A percentile compares a stretch with the other conserved stretches of the same genome.
phyloP scores from a whole-genome alignment of 2,329 filamentous ascomycete species.

The Aspergillus aculeatinus region DNA sequence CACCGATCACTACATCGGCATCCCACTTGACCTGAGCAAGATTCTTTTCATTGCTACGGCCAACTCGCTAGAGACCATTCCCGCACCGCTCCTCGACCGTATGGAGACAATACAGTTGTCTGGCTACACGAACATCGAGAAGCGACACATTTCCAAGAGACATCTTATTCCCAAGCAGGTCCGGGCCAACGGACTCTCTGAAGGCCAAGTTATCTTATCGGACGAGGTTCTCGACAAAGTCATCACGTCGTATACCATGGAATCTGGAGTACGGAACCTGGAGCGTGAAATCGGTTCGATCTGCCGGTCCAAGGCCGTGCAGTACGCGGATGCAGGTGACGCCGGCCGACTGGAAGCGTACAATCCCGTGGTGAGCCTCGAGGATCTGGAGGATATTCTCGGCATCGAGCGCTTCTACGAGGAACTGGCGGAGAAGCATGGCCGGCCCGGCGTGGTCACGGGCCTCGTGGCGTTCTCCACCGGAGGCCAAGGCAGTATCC shows the following conservation, averaged over 20 bases:
- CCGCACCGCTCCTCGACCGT: conserved; percentile 86
- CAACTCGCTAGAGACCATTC: conserved; percentile 92
- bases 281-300: conserved; percentile 95
- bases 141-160: conserved; percentile 86
- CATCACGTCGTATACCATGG: conserved; percentile 93
- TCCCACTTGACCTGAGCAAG: conserved; percentile 93
- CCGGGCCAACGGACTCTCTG: conserved; percentile 77
- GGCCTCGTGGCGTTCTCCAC: conserved; percentile 92
- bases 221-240: conserved; percentile 90
- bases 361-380: conserved; percentile 68
- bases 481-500: conserved; percentile 89
- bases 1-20: conserved; percentile 92
- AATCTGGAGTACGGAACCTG: conserved; percentile 91
- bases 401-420: conserved; percentile 93
- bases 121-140: conserved; percentile 95
- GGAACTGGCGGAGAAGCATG: conserved; percentile 84
- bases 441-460: conserved; percentile 86
- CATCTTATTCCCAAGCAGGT: conserved; percentile 98
- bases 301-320: conserved; percentile 90
- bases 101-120: conserved; percentile 96
- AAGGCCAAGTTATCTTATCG: conserved; percentile 72
- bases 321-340: conserved; percentile 89
- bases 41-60: conserved; percentile 97
- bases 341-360: conserved; percentile 67
- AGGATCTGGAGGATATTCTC: conserved; percentile 85